Evolutionary conservation across 345 rosid genomes (phyloP).

Genomic region (thale cress (Arabidopsis thaliana)): TAIR10.1 NC_003074.8:2356501-2357000

Average conservation of each 20-base stretch:
- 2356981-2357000: conserved; percentile 32
- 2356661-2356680: neutral
- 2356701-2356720: conserved; percentile 39
- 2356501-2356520: conserved; percentile 68
- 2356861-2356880: conserved; percentile 30
- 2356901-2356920: neutral
- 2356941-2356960: conserved; percentile 28
- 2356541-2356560: conserved; percentile 95
- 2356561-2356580: conserved; percentile 76
- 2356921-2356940: conserved; percentile 44
- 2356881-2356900: conserved; percentile 6
- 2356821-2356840: conserved; percentile 18
- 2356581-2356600: conserved; percentile 71
- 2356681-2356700: conserved; percentile 41
- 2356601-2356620: conserved; percentile 71
- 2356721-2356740: conserved; percentile 35
- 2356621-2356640: conserved; percentile 35
- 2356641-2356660: conserved; percentile 6
- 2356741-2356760: conserved; percentile 30
- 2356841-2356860: conserved; percentile 41
- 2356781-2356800: conserved; percentile 23
- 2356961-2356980: conserved; percentile 31
- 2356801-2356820: conserved; percentile 33
- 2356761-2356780: conserved; percentile 35
- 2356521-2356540: conserved; percentile 84